Evolutionary conservation across 31 red algal species (phyloP), one percentile per base, ranked within the genome.

Genomic region (Asparagopsis taxiformis): DNA sequence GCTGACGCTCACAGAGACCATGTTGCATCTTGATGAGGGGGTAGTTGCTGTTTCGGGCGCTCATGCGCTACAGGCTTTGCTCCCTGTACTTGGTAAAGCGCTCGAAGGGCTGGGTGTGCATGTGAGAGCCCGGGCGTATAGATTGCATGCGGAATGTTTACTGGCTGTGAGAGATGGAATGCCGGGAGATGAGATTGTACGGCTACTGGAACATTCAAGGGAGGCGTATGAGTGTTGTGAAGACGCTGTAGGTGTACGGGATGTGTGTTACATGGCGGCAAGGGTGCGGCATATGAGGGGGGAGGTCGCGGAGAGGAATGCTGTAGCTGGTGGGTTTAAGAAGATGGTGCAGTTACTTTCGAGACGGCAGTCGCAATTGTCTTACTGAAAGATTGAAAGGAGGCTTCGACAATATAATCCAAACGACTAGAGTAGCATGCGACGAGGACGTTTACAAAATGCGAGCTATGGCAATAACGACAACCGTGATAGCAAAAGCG

Each of bases 91-190:
- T 62, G 50, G 52, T 9, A 30, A 3, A 9, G 77, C 62, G 2
- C 33, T 70, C 24, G 77, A 70, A 8, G 77, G 77, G 20, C 34
- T 81, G 4, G 77, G 77, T 2, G 31, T 22, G 15, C 49, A 13
- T 6, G 77, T 70, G 31, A 43, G 77, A 0, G 62, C 64, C 31
- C 22, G 35, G 13, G 63, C 77, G 52, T 59, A 32, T n/a, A 17
- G 29, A 1, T 56, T 81, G 35, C 64, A 70, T 50, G 77, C 77
- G 39, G 64, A 81, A 22, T 81, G 77, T 19, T 20, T 70, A 52
- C 23, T 67, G 35, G 52, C 41, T 5, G 62, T 36, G 17, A 23
- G 11, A 29, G 53, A 49, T 15, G 24, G 11, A 30, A 54, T 61
- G 1, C 64, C 77, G 11, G 60, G 39, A 31, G 51, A 57, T n/a